Evolutionary conservation across 345 rosid species (phyloP), one percentile per base, ranked within the genome.

Genomic region (Camelina neglecta): DNA sequence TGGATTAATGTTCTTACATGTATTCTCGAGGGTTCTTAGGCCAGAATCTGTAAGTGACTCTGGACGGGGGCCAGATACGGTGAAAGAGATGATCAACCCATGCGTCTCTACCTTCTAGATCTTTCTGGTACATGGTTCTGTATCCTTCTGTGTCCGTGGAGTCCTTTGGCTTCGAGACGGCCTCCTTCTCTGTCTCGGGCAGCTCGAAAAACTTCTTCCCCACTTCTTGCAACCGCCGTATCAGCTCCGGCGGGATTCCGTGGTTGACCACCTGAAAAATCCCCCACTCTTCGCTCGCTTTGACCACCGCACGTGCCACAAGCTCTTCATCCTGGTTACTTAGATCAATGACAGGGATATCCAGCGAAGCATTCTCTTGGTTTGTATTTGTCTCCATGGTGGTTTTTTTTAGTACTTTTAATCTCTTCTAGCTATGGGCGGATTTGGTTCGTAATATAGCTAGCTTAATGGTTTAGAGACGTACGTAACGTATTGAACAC

Each of bases 81-180:
- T 93, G 96, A 48, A 91, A 93, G 63, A 91, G 87, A 66, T 91
- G 91, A 73, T 91, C 97, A 0, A 60, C 71, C 71, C 77, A 85
- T 90, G 96, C 39, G 48, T 85, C 75, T 56, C 79, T 90, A 2
- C 81, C 90, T 1, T 85, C 39, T 13, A 66, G 18, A 51, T 85
- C 85, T 63, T 73, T 84, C 11, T 79, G 81, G 48, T 18, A 60
- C 9, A 65, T 76, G 2, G 72, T 79, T 2, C 81, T 86, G 42
- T 90, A 85, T 0, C 97, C 97, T 81, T 86, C 88, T 1, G 79
- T 0, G 1, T 63, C 35, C 3, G 11, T 42, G 2, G 87, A 53
- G 4, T 73, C 93, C 0, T 81, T 38, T 1, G 80, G 75, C 59
- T 70, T 86, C 0, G 88, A 86, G 13, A 82, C 79, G 1, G 20